Evolutionary conservation across 2,329 filamentous ascomycete species (phyloP).

Genomic region (Hymenoscyphus infarciens): DNA sequence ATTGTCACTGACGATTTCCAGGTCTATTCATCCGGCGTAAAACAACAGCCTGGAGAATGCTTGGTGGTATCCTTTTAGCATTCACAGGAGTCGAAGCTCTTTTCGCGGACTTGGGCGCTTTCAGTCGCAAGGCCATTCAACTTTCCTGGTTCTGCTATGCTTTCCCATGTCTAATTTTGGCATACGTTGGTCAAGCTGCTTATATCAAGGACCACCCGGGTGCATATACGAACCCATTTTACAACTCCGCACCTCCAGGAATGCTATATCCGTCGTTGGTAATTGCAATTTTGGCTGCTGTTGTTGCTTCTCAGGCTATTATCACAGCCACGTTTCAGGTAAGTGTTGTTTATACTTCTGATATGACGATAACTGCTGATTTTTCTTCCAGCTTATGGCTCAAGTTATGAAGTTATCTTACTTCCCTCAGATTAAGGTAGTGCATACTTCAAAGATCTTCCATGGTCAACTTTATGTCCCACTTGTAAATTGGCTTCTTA

Average conservation of each 20-base stretch:
- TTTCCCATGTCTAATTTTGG: constrained; percentile 58
- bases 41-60: constrained; percentile 56
- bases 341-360: not conserved
- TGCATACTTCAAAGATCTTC: constrained; percentile 66
- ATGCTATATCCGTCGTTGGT: constrained; percentile 66
- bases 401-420: constrained; percentile 72
- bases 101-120: constrained; percentile 74
- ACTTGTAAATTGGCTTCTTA: constrained; percentile 70
- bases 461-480: constrained; percentile 76
- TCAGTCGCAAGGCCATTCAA: constrained; percentile 65
- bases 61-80: constrained; percentile 66
- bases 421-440: constrained; percentile 70
- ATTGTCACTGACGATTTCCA: not conserved
- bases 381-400: constrained; percentile 47
- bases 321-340: constrained; percentile 72
- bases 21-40: constrained; percentile 56
- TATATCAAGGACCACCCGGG: constrained; percentile 58
- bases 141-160: constrained; percentile 67
- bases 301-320: constrained; percentile 75
- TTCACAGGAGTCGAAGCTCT: constrained; percentile 76
- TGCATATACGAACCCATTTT: constrained; percentile 70
- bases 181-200: constrained; percentile 61
- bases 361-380: not conserved
- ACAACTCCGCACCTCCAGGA: constrained; percentile 63
- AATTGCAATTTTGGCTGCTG: constrained; percentile 66